Conservation (phyloP, 2,329 filamentous ascomycete species). For the Colletotrichum euphorbiae region DNA sequence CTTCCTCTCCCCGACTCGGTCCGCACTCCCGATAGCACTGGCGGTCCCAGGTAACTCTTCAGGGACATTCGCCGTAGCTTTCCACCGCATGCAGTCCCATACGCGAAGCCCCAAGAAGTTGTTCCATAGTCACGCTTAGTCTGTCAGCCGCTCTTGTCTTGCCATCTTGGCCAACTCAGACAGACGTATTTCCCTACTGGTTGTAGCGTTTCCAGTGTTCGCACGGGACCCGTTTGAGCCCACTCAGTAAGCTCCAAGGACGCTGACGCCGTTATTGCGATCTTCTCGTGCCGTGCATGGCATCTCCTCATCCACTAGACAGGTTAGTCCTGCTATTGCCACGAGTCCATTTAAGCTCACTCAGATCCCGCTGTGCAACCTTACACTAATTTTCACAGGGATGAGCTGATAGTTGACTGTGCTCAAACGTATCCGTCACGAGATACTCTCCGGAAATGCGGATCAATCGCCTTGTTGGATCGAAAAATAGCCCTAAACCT, state of each 20-base stretch:
- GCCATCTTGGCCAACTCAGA: neutral
- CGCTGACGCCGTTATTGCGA: neutral
- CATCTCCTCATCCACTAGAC: conserved; percentile 1
- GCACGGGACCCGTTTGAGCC: neutral
- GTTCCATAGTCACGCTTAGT: neutral
- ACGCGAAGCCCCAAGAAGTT: neutral
- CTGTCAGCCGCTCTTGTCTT: neutral
- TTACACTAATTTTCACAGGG: conserved; percentile 20
- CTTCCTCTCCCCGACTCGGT: neutral
- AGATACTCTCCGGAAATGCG: conserved; percentile 34
- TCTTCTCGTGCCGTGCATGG: neutral
- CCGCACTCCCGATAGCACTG: neutral
- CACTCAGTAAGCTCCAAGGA: neutral
- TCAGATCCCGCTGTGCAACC: neutral
- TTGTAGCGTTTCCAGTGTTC: neutral
- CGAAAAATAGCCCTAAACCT: conserved; percentile 5
- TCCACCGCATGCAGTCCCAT: neutral
- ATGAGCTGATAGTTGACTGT: conserved; percentile 16
- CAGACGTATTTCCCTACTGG: neutral
- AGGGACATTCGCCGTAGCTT: neutral
- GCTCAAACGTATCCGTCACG: conserved; percentile 16
- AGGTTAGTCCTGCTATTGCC: conserved; percentile 10
- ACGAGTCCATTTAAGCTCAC: neutral
- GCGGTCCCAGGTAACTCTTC: neutral
- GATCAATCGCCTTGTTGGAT: conserved; percentile 19